Evolutionary conservation across 345 rosid species (phyloP), one percentile per base, ranked within the genome.

Genomic region (Durio zibethinus): DNA sequence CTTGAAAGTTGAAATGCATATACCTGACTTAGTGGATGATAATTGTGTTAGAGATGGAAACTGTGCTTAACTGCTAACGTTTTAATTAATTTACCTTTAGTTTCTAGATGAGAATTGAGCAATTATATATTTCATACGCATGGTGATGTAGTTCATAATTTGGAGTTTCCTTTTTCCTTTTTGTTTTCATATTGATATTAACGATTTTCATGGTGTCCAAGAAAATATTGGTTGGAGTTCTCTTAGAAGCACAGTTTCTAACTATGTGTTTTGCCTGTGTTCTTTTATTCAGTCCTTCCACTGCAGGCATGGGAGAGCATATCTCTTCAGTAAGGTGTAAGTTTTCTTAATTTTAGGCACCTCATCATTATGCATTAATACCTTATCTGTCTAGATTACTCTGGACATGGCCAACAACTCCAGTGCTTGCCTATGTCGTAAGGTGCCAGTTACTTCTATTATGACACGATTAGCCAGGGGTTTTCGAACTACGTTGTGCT

Each of bases 271-370:
- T 76, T 80, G 77, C 62, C 68, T 75, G 72, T 85, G 72, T 77
- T 77, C 73, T 82, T 86, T 76, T 81, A 80, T 84, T 85, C 90
- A 96, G 99, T 82, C 94, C 76, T 96, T 96, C 89, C 92, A 90
- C 67, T 20, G 85, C 90, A 92, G 87, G 85, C 94, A 96, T 87
- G 99, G 99, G 85, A 91, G 87, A 84, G 99, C 99, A 80, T 97
- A 94, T 87, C 98, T 97, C 86, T 97, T 97, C 92, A 82, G 71
- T 67, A 92, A 91, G 83, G 99, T 94, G 99, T 97, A 94, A 97
- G 99, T 91, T 80, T 83, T 88, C 80, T 85, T 70, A 48, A 67
- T 62, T 81, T 82, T 65, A 80, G 82, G 62, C 35, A 57, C 73
- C 82, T 77, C 38, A 36, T 79, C 33, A 36, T 42, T 33, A 29